Conservation (phyloP, 495 filamentous ascomycete genomes). For the Xylaria intraflava region DNA sequence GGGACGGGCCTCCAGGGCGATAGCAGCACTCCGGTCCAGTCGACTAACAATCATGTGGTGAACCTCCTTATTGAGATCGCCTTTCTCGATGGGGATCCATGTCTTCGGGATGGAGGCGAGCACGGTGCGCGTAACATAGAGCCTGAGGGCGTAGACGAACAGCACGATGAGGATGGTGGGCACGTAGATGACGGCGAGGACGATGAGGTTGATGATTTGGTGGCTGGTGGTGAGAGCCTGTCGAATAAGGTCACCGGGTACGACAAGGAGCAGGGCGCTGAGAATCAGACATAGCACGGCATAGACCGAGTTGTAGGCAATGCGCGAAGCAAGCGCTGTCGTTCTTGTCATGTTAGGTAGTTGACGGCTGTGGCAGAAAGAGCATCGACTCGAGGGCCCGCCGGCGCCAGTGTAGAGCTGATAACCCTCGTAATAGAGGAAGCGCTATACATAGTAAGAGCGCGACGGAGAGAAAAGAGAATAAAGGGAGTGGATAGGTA, state of each 20-base stretch:
- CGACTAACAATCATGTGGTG: slow-evolving; percentile 64
- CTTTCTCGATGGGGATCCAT: slow-evolving; percentile 76
- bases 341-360: slow-evolving; percentile 22
- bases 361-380: too few species aligned
- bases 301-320: slow-evolving; percentile 78
- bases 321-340: slow-evolving; percentile 50
- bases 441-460: too few species aligned
- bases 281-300: slow-evolving; percentile 68
- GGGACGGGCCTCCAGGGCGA: slow-evolving; percentile 74
- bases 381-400: too few species aligned
- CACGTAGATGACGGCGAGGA: slow-evolving; percentile 72
- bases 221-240: slow-evolving; percentile 56
- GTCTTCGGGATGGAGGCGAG: slow-evolving; percentile 76
- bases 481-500: too few species aligned
- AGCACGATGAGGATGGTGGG: slow-evolving; percentile 63
- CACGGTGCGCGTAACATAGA: slow-evolving; percentile 78
- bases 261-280: slow-evolving; percentile 66
- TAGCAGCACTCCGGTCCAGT: slow-evolving; percentile 66
- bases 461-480: too few species aligned
- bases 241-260: slow-evolving; percentile 75
- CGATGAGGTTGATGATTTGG: slow-evolving; percentile 74
- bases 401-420: too few species aligned
- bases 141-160: slow-evolving; percentile 75
- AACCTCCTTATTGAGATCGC: slow-evolving; percentile 65
- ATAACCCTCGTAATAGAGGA: too few species aligned